phyloP scores from a whole-genome alignment of 163 green algal genomes.

The Chlamydomonas reinhardtii region DNA sequence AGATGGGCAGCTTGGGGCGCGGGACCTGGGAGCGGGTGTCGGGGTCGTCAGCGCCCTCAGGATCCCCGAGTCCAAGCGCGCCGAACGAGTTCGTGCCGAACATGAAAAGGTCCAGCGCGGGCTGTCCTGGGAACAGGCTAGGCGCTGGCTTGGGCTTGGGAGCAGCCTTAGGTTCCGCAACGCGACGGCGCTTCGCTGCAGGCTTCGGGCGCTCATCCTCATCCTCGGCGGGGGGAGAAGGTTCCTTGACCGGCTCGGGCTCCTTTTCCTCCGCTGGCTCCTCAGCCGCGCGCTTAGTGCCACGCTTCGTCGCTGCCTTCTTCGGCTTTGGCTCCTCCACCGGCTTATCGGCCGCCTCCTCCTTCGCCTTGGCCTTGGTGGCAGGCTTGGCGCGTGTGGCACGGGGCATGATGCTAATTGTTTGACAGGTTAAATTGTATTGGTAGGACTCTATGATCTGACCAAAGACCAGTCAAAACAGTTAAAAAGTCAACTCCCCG shows the following conservation, averaged over 20 bases:
- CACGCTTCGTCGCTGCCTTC: neutral
- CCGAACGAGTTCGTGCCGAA: constrained; percentile 50
- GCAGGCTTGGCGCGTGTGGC: too few species aligned
- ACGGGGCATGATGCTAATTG: neutral
- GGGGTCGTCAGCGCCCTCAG: constrained; percentile 38
- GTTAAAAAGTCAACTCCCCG: too few species aligned
- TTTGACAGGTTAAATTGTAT: too few species aligned
- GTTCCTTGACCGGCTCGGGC: neutral
- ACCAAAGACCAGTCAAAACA: too few species aligned
- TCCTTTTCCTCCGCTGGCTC: neutral
- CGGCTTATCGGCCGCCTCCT: constrained; percentile 29
- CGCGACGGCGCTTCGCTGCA: constrained; percentile 28
- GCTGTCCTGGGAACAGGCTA: constrained; percentile 10
- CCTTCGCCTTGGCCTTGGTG: constrained; percentile 12
- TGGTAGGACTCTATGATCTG: too few species aligned
- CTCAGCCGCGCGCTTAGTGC: constrained; percentile 7
- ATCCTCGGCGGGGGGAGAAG: neutral
- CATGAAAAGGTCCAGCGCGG: constrained; percentile 39
- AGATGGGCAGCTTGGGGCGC: constrained; percentile 26
- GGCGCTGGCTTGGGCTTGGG: neutral
- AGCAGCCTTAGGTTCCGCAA: constrained; percentile 7
- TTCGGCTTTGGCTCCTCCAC: constrained; percentile 1
- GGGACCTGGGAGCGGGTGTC: constrained; percentile 43
- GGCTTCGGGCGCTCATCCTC: neutral
- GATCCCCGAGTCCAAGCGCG: constrained; percentile 38